Conservation (phyloP, 176 grass and related monocot species). For the Cenchrus fungigraminus region DNA sequence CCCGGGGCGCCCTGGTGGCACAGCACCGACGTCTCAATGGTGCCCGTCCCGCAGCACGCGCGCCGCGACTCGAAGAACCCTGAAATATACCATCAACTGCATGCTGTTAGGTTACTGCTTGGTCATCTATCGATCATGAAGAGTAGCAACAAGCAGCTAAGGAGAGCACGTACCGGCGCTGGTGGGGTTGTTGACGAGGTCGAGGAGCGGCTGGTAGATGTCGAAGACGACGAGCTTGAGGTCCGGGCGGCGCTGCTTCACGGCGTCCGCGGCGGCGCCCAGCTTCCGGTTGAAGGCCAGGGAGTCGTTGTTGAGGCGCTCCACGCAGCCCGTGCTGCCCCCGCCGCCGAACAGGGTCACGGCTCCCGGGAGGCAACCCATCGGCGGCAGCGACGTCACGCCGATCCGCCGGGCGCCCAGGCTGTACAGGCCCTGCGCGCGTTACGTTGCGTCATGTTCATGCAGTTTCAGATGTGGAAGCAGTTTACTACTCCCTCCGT, state of each 20-base stretch:
- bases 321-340: conserved; percentile 49
- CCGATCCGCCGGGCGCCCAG: conserved; percentile 81
- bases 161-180: conserved; percentile 48
- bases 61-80: conserved; percentile 79
- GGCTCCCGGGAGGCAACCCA: conserved; percentile 82
- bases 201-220: conserved; percentile 84
- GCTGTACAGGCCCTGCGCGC: conserved; percentile 59
- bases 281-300: conserved; percentile 77
- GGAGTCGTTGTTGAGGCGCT: conserved; percentile 78
- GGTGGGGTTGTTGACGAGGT: conserved; percentile 68
- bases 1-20: conserved; percentile 67
- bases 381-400: conserved; percentile 85
- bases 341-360: conserved; percentile 74
- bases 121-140: too few species aligned
- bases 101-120: not conserved
- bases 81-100: not conserved
- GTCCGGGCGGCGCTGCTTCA: conserved; percentile 52
- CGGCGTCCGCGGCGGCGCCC: conserved; percentile 42
- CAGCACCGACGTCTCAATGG: conserved; percentile 88
- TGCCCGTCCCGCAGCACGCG: conserved; percentile 92
- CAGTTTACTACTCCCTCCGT: too few species aligned
- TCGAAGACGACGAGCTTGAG: conserved; percentile 91
- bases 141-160: too few species aligned
- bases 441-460: too few species aligned
- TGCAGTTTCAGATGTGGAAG: too few species aligned